Base-by-base conservation (phyloP, 1,284 basidiomycete genomes). In the Sporisorium reilianum region DNA sequence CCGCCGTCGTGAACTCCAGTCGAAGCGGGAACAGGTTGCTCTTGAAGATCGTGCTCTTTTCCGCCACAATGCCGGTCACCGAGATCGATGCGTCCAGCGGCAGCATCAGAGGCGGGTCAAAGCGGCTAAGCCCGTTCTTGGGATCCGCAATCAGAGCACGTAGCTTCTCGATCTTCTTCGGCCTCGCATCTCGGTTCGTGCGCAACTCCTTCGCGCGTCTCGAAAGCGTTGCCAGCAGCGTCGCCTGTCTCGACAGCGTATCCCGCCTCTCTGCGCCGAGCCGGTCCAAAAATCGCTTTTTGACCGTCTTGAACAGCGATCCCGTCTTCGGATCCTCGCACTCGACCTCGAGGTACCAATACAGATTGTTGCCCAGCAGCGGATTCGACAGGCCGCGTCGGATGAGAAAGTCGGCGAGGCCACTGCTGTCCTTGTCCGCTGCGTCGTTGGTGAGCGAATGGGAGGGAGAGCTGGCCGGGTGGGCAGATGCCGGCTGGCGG, bases 301-400 rank as follows among this genome's bases (percentile, higher is more conserved):
- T 92, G 1, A 99, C 93, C 53, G 91, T 89, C 1, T 90, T 92
- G 81, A 95, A 99, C 90, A 98, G 93, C 87, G 93, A 93, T 3
- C 93, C 93, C 82, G 92, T 90, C 41, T 66, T 70, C 1, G 62
- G 56, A 82, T 95, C 93, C 26, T 90, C 86, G 48, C 92, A 91
- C 85, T 99, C 97, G 3, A 99, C 96, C 89, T 94, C 93, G 57
- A 99, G 89, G 80, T 99, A 99, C 97, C 97, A 99, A 83, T 97
- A 92, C 66, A 99, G 88, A 28, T 93, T 89, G 80, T 97, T 98
- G 0, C 95, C 96, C 1, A 99, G 87, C 0, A 94, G 88, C 1
- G 89, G 88, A 80, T 97, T 96, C 56, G 88, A 87, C 12, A 94
- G 92, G 18, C 93, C 93, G 20, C 95, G 89, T 5, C 89, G 87